phyloP scores from a whole-genome alignment of 73 alveolate genomes.

The Diophrys appendiculata region DNA sequence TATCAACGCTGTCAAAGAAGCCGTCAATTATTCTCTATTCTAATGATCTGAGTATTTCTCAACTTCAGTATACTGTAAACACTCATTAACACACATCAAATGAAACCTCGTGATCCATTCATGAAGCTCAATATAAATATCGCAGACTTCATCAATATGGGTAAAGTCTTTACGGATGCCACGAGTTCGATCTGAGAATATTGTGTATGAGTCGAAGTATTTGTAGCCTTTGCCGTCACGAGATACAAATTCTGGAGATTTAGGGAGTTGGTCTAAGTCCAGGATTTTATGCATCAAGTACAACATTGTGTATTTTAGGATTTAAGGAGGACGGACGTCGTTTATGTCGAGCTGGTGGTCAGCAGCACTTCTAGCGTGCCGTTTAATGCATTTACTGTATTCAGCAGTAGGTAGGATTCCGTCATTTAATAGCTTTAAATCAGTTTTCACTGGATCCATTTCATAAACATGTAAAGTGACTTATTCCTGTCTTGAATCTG shows the following conservation, averaged over 20 bases:
- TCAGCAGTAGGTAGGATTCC: neutral
- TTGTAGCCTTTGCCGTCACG: neutral
- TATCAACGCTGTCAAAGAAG: neutral
- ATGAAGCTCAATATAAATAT: neutral
- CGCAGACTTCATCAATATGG: neutral
- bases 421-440: neutral
- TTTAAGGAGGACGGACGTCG: neutral
- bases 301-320: neutral
- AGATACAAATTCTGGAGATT: neutral
- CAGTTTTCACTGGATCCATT: neutral
- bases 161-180: neutral
- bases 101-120: neutral
- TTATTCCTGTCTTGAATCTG: neutral
- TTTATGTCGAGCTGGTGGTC: neutral
- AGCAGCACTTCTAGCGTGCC: neutral
- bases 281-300: neutral
- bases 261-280: neutral
- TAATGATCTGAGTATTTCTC: neutral
- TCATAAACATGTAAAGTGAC: neutral
- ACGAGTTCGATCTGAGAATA: neutral
- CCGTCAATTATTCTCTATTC: neutral
- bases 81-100: neutral
- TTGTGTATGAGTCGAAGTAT: neutral
- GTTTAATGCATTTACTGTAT: neutral
- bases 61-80: neutral